A percentile compares a stretch with the other conserved stretches of the same genome.
These are phyloP conservation scores for Meyerozyma carpophila DNA, from an alignment of 1,139 yeast species.

Conservation along the genomic window DNA sequence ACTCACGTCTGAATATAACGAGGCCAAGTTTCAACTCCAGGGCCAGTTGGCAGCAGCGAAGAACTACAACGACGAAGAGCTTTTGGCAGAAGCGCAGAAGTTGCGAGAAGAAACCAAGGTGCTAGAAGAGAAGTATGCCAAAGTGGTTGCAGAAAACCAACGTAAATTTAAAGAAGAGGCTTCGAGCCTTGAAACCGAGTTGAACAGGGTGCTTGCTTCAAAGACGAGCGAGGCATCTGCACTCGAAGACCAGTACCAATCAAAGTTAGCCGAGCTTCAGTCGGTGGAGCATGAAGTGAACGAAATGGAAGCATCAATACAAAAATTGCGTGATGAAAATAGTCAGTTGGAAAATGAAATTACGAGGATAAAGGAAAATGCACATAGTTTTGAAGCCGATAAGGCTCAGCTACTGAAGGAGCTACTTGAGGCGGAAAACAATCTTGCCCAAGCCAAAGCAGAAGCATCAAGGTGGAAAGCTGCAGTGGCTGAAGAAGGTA, in stretches of 20 bases:
- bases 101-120: conserved; percentile 10
- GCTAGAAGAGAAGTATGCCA: conserved; percentile 10
- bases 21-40: conserved; percentile 26
- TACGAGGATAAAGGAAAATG: conserved; percentile 9
- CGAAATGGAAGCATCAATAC: conserved; percentile 5
- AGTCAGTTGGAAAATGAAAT: conserved; percentile 6
- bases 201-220: conserved; percentile 11
- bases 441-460: conserved; percentile 5
- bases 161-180: conserved; percentile 13
- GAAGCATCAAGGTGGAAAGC: conserved; percentile 9
- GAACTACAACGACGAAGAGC: conserved; percentile 21
- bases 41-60: conserved; percentile 25
- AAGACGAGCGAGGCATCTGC: conserved; percentile 14
- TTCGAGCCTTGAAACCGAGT: conserved; percentile 14
- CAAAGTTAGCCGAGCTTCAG: conserved; percentile 7
- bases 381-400: conserved; percentile 10
- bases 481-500: conserved; percentile 6
- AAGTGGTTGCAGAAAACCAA: conserved; percentile 9
- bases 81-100: conserved; percentile 12
- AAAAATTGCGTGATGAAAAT: conserved; percentile 1
- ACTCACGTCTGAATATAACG: conserved; percentile 23
- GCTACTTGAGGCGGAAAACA: conserved; percentile 7
- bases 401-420: conserved; percentile 8
- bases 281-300: conserved; percentile 7
- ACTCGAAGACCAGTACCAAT: conserved; percentile 5